Evolutionary conservation across 768 basidiomycete genomes (phyloP), one percentile per base, ranked within the genome.

Genomic region (Dioszegia crocea): DNA sequence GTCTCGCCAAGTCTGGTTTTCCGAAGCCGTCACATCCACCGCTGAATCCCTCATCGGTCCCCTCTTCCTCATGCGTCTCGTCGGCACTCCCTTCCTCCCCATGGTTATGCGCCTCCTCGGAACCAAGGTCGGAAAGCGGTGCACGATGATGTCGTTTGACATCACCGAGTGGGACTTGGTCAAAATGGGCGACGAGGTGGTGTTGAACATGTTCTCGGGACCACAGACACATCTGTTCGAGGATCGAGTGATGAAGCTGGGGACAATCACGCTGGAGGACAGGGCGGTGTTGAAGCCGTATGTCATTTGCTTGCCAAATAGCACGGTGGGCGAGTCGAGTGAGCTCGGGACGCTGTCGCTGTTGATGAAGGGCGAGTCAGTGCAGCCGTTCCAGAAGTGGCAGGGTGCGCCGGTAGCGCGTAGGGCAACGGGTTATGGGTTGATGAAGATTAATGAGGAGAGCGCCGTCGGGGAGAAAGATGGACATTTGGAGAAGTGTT

Each of bases 151-250:
- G 29, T 31, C 49, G 6, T 51, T 31, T 17, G 49, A 51, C 30
- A 30, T 51, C 49, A 51, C 49, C 30, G 49, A 51, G 36, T 51
- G 29, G 29, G 49, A 51, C 19, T 11, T 51, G 26, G 49, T 51
- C 12, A 33, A 12, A 8, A 26, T 51, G 17, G 49, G 49, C 4
- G 49, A 51, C 19, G 49, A 51, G 49, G n/a, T 9, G 16, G 49
- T 21, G 19, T 19, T 51, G 6, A 51, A 51, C 36, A 39, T 39
- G 29, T 39, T n/a, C 29, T 51, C 29, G 14, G 49, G 49, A 21
- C 49, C 49, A 11, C 49, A 51, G 49, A 51, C 49, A 17, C 49
- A 51, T 19, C 49, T 51, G 49, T 51, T 51, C 30, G 49, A 51
- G 26, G 49, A 51, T 36, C 4, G 49, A 23, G 36, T 51, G 17